Evolutionary conservation across 202 grass and related monocot species (phyloP), one percentile per base, ranked within the genome.

Genomic region (Carex arenaria): DNA sequence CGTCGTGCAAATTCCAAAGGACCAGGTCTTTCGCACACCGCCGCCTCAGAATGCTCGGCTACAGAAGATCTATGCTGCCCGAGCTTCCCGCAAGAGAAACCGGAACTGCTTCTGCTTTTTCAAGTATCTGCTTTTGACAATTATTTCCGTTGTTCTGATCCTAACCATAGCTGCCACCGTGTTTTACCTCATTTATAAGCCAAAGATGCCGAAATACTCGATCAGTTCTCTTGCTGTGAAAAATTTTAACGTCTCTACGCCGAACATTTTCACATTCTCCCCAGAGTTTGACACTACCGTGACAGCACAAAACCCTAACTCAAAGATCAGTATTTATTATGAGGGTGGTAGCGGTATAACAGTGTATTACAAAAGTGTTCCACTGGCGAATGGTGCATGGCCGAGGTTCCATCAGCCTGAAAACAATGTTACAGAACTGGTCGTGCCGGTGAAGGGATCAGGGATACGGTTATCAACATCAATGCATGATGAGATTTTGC

Each of bases 1-100:
- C 4, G 86, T 93, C 3, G 71, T 94, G 17, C 92, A 98, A 78
- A 88, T 98, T 63, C 92, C 92, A 82, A 94, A 89, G 85, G 92
- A 94, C 87, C 88, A 87, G 84, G 64, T 98, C 30, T 93, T 92
- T 84, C 89, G 89, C 59, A 85, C 89, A 0, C 95, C 95, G 2
- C 95, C 92, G 14, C 90, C 87, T 0, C 87, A 91, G 86, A 98
- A 98, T 87, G 86, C 82, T 51, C 84, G 84, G 71, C 90, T 92
- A 78, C 63, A 88, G 76, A 63, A 98, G 84, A 83, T 88, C 80
- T 94, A 98, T 75, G 88, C 90, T 53, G 90, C 89, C 79, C 90
- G 92, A 66, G 90, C 86, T 65, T 52, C 47, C 20, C 85, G 86
- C 47, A 89, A 79, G 36, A 19, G 45, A 83, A 60, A 64, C 67